Evolutionary conservation across 257 asterid species (phyloP).

Genomic region (Linderniella brevidens): DNA sequence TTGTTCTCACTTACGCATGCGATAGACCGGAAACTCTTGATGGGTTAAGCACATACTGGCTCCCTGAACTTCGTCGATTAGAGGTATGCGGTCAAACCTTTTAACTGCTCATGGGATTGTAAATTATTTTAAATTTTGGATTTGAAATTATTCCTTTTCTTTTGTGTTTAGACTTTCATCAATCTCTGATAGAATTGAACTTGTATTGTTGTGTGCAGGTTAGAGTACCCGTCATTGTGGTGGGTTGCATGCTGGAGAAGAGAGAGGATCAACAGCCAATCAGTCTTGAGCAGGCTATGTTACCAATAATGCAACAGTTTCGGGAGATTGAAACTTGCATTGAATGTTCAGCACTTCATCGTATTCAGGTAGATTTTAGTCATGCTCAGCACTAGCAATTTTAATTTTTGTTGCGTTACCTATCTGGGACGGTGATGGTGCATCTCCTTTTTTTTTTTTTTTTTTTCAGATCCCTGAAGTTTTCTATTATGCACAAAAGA

Average conservation of each 20-base stretch:
- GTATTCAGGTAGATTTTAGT: conserved; percentile 45
- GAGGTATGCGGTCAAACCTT: conserved; percentile 39
- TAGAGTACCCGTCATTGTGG: conserved; percentile 88
- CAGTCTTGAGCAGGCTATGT: conserved; percentile 89
- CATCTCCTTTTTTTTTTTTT: too few species aligned
- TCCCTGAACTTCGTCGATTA: conserved; percentile 78
- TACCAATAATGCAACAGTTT: conserved; percentile 94
- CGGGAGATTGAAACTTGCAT: conserved; percentile 98
- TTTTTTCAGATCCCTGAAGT: conserved; percentile 82
- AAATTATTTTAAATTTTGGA: too few species aligned
- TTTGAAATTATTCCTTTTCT: conserved; percentile 10
- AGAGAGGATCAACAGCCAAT: conserved; percentile 61
- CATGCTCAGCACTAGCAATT: conserved; percentile 2
- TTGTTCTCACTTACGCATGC: conserved; percentile 86
- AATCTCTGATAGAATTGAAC: too few species aligned
- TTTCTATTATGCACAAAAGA: conserved; percentile 83
- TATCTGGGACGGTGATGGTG: neutral
- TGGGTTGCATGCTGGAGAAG: conserved; percentile 93
- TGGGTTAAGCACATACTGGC: conserved; percentile 90
- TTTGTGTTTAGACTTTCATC: neutral
- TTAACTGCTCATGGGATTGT: neutral
- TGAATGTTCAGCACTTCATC: conserved; percentile 75
- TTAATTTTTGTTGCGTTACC: neutral
- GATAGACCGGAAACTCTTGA: conserved; percentile 83
- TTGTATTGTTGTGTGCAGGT: conserved; percentile 27